A percentile compares a stretch with the other conserved stretches of the same genome.
phyloP scores from a whole-genome alignment of 1,139 yeast genomes.

The Pichia cactophila region DNA sequence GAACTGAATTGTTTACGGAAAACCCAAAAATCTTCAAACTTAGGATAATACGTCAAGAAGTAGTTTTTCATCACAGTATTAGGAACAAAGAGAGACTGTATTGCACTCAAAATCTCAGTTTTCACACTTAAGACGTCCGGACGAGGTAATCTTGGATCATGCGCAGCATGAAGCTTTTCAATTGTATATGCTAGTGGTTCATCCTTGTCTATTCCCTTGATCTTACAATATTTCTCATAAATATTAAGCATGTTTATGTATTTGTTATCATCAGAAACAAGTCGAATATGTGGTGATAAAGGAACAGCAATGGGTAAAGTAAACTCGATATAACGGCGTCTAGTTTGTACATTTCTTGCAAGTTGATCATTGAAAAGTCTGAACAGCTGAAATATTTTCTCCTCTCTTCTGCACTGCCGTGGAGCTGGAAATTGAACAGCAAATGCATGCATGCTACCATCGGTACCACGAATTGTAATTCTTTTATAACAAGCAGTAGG shows the following conservation, averaged over 20 bases:
- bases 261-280: conserved; percentile 75
- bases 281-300: conserved; percentile 87
- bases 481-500: conserved; percentile 90
- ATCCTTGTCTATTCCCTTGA: conserved; percentile 70
- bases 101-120: conserved; percentile 84
- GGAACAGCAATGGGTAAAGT: conserved; percentile 92
- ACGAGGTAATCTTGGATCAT: conserved; percentile 85
- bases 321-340: conserved; percentile 78
- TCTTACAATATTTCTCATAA: conserved; percentile 81
- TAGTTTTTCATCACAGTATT: conserved; percentile 71
- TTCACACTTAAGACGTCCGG: conserved; percentile 86
- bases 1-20: conserved; percentile 94
- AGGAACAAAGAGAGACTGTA: conserved; percentile 83
- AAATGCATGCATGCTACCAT: conserved; percentile 85
- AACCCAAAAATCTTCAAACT: conserved; percentile 93
- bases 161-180: conserved; percentile 84
- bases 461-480: conserved; percentile 84
- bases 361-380: conserved; percentile 79
- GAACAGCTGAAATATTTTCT: conserved; percentile 84
- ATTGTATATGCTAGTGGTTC: conserved; percentile 84
- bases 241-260: conserved; percentile 78
- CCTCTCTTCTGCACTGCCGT: conserved; percentile 94
- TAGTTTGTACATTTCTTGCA: conserved; percentile 74
- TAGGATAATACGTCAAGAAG: conserved; percentile 54
- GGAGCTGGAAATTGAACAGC: conserved; percentile 98